Conservation (phyloP, 768 basidiomycete species). For the Phanerochaete carnosa region DNA sequence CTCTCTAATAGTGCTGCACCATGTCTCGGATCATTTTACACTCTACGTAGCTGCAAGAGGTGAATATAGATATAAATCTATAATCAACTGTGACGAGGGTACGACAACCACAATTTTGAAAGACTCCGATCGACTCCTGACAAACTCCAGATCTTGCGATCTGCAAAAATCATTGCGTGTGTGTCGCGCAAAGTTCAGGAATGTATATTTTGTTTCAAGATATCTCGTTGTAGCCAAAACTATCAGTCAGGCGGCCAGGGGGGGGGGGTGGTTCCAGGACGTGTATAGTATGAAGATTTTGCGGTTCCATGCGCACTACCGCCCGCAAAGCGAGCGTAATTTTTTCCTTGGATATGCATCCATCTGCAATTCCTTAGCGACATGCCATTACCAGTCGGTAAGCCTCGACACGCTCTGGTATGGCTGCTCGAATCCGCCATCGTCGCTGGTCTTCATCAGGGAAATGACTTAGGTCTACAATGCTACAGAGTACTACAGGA, state of each 20-base stretch:
- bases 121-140: too few species aligned
- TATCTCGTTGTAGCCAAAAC: not conserved
- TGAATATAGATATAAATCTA: too few species aligned
- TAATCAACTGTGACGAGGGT: too few species aligned
- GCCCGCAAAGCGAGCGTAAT: not conserved
- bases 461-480: too few species aligned
- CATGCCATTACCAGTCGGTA: slow-evolving; percentile 87
- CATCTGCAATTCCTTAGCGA: slow-evolving; percentile 47
- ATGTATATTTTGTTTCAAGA: not conserved
- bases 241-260: not conserved
- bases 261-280: not conserved
- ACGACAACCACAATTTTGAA: too few species aligned
- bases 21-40: too few species aligned
- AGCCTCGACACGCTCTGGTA: slow-evolving; percentile 82
- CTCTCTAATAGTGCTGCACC: too few species aligned
- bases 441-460: not conserved
- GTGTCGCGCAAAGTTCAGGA: not conserved
- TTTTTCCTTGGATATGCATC: not conserved
- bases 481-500: too few species aligned
- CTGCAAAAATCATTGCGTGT: not conserved
- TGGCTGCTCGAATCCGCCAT: slow-evolving; percentile 68
- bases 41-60: too few species aligned
- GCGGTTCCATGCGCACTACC: not conserved
- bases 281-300: not conserved
- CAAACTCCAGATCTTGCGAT: too few species aligned